Evolutionary conservation across 805 yeast genomes (phyloP), one percentile per base, ranked within the genome.

Genomic region (Lipomyces yamanashiensis): DNA sequence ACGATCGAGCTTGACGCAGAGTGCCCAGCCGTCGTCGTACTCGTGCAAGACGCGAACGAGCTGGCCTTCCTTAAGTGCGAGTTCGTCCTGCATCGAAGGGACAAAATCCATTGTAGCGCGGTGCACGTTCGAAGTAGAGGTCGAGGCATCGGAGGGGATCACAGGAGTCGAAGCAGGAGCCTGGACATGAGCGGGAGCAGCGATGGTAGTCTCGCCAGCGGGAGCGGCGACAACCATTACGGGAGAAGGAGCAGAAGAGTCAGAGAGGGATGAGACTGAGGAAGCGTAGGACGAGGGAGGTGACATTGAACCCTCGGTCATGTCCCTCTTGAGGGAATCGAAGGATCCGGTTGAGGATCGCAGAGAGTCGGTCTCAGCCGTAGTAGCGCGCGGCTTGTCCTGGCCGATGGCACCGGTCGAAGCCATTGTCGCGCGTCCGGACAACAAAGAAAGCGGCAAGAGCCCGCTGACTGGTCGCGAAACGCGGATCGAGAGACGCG

Each of bases 11-110:
- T 63, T 62, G 39, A 66, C 66, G 43, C 69, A 66, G 34, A 66
- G 67, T 9, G 67, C 67, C 72, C 72, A 70, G 40, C 71, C 72
- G 45, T 70, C 72, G 41, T 70, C 72, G 53, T 70, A 70, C 49
- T 70, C 71, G 45, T 70, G 72, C 19, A 69, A 60, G 17, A 70
- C 58, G 3, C 70, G 62, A 23, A 70, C 70, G 12, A 65, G 66
- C 56, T 70, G 71, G 33, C 72, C 72, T 15, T 69, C 70, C 43
- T 58, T 56, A 13, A 70, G 62, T 4, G 61, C 65, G 17, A 70
- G 62, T 58, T 70, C 72, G 54, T 70, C 72, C 37, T 70, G 68
- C 72, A 70, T 70, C 37, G 70, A 54, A 23, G 72, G 72, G 15
- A 36, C 51, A 51, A 67, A 70, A 15, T 69, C 71, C 67, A 68